Conservation (phyloP, 2,329 filamentous ascomycete genomes). For the Exophiala xenobiotica region DNA sequence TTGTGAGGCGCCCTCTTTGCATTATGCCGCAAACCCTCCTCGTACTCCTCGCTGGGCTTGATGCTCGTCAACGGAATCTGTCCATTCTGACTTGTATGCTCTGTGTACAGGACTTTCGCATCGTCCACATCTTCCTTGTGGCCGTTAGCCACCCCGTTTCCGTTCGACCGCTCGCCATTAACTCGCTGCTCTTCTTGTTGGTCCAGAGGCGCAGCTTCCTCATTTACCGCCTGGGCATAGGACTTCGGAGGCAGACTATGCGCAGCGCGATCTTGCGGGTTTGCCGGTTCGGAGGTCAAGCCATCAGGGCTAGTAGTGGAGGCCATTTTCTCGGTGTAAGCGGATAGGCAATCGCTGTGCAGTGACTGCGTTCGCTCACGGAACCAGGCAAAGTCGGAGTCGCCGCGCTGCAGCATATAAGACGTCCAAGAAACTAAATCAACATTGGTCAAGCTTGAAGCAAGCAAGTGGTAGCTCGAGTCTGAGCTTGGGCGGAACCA, state of each 20-base stretch:
- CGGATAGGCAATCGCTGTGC: conserved; percentile 18
- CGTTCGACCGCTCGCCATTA: too few relatives aligned
- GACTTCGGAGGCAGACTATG: conserved; percentile 40
- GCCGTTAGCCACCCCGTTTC: too few relatives aligned
- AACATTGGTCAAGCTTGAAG: background rate
- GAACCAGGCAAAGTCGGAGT: conserved; percentile 29
- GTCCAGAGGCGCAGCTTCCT: too few relatives aligned
- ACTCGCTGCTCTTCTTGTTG: too few relatives aligned
- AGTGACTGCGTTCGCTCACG: conserved; percentile 19
- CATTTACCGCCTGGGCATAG: conserved; percentile 38
- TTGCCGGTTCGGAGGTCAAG: conserved; percentile 35
- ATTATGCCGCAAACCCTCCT: conserved; percentile 37
- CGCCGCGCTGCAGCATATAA: conserved; percentile 23
- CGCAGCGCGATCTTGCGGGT: conserved; percentile 35
- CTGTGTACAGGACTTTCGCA: conserved; percentile 43
- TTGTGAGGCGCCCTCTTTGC: conserved; percentile 30
- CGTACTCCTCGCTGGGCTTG: conserved; percentile 40
- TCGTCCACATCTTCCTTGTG: conserved; percentile 24
- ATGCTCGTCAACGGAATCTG: conserved; percentile 46
- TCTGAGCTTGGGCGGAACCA: too few relatives aligned
- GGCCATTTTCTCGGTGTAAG: conserved; percentile 20
- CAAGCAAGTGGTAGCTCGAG: background rate
- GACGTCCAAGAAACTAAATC: background rate
- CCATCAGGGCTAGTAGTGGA: background rate
- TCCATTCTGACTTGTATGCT: conserved; percentile 45